Evolutionary conservation across 257 asterid species (phyloP).

Genomic region (Solanum sparsipilum): DNA sequence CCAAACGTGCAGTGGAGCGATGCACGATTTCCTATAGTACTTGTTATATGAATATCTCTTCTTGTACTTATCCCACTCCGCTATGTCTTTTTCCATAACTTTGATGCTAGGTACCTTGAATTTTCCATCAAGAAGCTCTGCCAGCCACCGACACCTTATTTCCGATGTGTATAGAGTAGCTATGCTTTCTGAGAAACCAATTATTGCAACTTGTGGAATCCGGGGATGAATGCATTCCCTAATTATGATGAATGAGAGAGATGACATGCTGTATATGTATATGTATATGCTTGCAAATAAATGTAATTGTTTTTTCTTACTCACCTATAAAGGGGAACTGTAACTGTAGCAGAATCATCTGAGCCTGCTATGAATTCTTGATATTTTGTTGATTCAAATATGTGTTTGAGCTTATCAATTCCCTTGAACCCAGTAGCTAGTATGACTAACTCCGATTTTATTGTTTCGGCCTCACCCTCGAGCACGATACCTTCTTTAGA

Average conservation of each 20-base stretch:
- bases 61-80: conserved; percentile 27
- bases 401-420: conserved; percentile 23
- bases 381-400: conserved; percentile 18
- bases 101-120: conserved; percentile 31
- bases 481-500: conserved; percentile 26
- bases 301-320: background rate
- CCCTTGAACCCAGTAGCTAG: conserved; percentile 40
- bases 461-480: conserved; percentile 6
- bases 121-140: conserved; percentile 29
- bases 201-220: conserved; percentile 39
- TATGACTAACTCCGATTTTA: conserved; percentile 25
- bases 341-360: background rate
- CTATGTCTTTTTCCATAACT: conserved; percentile 32
- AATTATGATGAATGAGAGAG: background rate
- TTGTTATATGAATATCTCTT: conserved; percentile 20
- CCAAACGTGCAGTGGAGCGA: conserved; percentile 32
- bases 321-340: conserved; percentile 36
- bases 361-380: conserved; percentile 11
- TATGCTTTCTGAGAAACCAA: conserved; percentile 31
- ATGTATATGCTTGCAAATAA: background rate
- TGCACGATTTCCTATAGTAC: conserved; percentile 22
- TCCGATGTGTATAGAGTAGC: conserved; percentile 30
- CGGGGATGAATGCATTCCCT: conserved; percentile 39
- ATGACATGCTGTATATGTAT: background rate
- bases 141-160: conserved; percentile 36